These are phyloP conservation scores for Chaetoceros tenuissimus DNA, from an alignment of 108 stramenopile species.

Conservation along the genomic window DNA sequence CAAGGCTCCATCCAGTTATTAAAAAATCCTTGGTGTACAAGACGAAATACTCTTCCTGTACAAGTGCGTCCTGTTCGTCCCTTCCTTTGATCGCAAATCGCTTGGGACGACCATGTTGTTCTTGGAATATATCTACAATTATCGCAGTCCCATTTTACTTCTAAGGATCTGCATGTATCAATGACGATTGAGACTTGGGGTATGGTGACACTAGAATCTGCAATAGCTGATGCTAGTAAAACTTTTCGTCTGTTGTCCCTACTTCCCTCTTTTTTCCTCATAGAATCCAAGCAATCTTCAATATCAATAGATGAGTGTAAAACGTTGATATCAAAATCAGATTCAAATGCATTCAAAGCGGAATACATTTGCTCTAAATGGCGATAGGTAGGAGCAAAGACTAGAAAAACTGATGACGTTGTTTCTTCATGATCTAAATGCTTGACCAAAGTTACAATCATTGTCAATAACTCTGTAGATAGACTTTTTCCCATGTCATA, in stretches of 20 bases:
- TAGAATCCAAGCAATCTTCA: constrained; percentile 18
- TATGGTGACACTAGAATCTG: constrained; percentile 37
- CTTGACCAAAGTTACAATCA: constrained; percentile 9
- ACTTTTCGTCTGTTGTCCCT: constrained; percentile 8
- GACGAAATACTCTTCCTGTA: constrained; percentile 28
- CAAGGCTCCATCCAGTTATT: constrained; percentile 13
- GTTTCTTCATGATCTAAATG: constrained; percentile 13
- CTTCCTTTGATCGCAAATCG: constrained; percentile 34
- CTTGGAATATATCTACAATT: constrained; percentile 7
- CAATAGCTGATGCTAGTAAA: constrained; percentile 44
- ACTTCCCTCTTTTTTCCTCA: background rate
- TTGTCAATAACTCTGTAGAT: constrained; percentile 4
- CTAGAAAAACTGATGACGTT: constrained; percentile 16
- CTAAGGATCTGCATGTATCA: constrained; percentile 34
- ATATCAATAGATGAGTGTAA: constrained; percentile 34
- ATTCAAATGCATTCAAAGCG: background rate
- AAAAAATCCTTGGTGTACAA: constrained; percentile 22
- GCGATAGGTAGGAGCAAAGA: constrained; percentile 40
- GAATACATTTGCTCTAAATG: constrained; percentile 27
- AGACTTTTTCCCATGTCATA: constrained; percentile 21
- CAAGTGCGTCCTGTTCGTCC: constrained; percentile 42
- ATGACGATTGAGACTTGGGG: constrained; percentile 38
- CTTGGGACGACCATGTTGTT: constrained; percentile 25
- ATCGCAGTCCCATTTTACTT: constrained; percentile 28
- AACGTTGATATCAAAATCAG: constrained; percentile 17